These are phyloP conservation scores for Polyporus arcularius DNA, from an alignment of 768 basidiomycete genomes.

Conservation along the genomic window DNA sequence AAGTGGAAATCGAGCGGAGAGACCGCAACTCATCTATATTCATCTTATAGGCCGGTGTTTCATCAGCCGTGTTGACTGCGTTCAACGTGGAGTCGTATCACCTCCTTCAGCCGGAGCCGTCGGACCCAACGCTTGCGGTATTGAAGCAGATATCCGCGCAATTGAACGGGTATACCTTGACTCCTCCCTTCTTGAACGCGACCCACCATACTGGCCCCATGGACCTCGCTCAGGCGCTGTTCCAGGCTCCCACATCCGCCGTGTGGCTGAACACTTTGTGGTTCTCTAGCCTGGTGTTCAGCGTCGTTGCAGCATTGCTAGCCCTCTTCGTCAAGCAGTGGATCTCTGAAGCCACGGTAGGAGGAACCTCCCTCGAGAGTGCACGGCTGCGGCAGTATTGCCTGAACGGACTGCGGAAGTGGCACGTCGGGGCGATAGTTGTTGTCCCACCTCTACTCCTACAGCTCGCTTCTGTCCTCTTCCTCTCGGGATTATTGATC, in stretches of 20 bases:
- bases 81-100: conserved; percentile 17
- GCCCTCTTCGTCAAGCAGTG: conserved; percentile 28
- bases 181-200: not conserved
- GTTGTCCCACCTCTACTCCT: conserved; percentile 13
- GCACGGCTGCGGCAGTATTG: conserved; percentile 26
- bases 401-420: conserved; percentile 18
- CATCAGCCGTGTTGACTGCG: conserved; percentile 24
- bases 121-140: not conserved
- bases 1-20: no score
- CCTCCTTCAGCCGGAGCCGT: conserved; percentile 3
- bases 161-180: not conserved
- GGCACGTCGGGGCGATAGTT: conserved; percentile 18
- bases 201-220: not conserved
- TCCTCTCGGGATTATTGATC: conserved; percentile 22
- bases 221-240: not conserved
- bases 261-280: conserved; percentile 21
- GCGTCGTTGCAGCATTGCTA: conserved; percentile 23
- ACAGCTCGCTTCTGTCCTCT: conserved; percentile 16
- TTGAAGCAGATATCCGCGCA: conserved; percentile 7
- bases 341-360: conserved; percentile 19
- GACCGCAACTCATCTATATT: not conserved
- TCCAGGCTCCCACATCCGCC: not conserved
- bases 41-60: conserved; percentile 24
- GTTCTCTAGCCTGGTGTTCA: conserved; percentile 24
- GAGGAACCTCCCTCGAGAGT: conserved; percentile 18